Evolutionary conservation across 75 land plant genomes (phyloP).

Genomic region (Pinus albicaulis): DNA sequence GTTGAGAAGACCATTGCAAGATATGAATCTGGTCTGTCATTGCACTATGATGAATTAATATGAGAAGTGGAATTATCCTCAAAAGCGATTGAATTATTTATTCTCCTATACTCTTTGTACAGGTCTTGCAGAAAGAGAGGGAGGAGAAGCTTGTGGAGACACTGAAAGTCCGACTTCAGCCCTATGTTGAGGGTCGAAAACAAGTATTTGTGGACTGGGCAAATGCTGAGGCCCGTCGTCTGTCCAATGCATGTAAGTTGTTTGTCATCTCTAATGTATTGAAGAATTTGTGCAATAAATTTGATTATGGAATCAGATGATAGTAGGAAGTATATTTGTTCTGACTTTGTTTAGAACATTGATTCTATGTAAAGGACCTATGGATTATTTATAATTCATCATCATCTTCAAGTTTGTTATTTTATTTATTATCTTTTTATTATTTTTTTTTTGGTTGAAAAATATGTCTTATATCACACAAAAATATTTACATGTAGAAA

Average conservation of each 20-base stretch:
- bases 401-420: too few species aligned
- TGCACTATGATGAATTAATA: not conserved
- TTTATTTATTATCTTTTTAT: too few species aligned
- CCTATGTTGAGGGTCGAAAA: slow-evolving; percentile 45
- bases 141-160: slow-evolving; percentile 58
- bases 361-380: not conserved
- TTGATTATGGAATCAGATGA: not conserved
- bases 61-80: not conserved
- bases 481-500: too few species aligned
- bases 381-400: too few species aligned
- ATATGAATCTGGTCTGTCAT: not conserved
- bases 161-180: slow-evolving; percentile 55
- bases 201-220: slow-evolving; percentile 71
- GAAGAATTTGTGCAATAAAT: not conserved
- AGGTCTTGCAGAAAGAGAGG: slow-evolving; percentile 80
- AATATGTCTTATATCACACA: too few species aligned
- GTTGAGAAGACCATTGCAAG: not conserved
- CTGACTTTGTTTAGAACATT: not conserved
- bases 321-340: not conserved
- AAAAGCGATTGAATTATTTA: not conserved
- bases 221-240: slow-evolving; percentile 61
- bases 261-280: slow-evolving; percentile 5
- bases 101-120: slow-evolving; percentile 7
- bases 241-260: slow-evolving; percentile 70
- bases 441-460: too few species aligned